These are phyloP conservation scores for Hevea brasiliensis DNA, from an alignment of 345 rosid genomes.

Conservation along the genomic window DNA sequence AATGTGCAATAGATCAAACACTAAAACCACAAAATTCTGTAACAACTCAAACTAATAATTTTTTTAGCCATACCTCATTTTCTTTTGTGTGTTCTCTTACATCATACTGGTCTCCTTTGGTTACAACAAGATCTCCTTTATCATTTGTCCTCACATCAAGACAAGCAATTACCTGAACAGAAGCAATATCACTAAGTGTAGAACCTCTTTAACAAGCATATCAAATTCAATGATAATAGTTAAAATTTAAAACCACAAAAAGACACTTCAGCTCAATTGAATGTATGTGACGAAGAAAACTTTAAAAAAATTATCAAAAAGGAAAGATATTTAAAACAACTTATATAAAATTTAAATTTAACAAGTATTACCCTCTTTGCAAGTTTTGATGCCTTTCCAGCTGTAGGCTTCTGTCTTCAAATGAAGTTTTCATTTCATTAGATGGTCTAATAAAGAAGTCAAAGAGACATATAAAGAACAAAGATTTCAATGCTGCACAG, in stretches of 20 bases:
- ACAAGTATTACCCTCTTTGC: constrained; percentile 99
- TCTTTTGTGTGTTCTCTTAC: constrained; percentile 80
- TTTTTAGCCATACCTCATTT: constrained; percentile 65
- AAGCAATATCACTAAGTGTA: constrained; percentile 17
- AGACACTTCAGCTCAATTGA: neutral
- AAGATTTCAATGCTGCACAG: constrained; percentile 19
- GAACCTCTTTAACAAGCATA: constrained; percentile 8
- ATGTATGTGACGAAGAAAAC: too few relatives aligned
- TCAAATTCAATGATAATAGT: constrained; percentile 1
- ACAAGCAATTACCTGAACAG: constrained; percentile 88
- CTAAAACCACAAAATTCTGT: neutral
- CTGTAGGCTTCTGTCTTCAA: constrained; percentile 76
- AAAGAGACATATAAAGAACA: constrained; percentile 10
- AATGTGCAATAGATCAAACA: too few relatives aligned
- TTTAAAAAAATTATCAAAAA: neutral
- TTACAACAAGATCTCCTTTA: constrained; percentile 94
- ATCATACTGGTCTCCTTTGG: constrained; percentile 97
- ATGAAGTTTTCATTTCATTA: constrained; percentile 51
- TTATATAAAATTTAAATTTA: neutral
- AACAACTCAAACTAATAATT: neutral
- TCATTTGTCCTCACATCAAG: constrained; percentile 96
- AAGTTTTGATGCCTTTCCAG: constrained; percentile 75
- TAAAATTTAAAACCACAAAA: neutral
- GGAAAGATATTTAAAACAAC: neutral
- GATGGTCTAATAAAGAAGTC: constrained; percentile 24